These are phyloP conservation scores for Avena eriantha DNA, from an alignment of 176 grass and related monocot species.

Conservation along the genomic window DNA sequence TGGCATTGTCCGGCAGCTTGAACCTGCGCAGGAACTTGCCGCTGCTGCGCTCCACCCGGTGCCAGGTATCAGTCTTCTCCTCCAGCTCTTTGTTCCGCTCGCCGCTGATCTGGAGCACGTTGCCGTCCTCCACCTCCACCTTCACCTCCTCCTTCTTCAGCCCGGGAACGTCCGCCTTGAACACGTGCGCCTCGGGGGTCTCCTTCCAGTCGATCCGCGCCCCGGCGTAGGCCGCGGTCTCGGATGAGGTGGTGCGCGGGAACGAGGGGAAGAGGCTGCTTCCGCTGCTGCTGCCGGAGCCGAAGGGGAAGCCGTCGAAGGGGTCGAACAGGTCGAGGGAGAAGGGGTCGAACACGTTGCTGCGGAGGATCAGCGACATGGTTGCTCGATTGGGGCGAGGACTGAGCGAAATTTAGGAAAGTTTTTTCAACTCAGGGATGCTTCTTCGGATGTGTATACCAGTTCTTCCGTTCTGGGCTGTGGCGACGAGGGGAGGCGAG, in stretches of 20 bases:
- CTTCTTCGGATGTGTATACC: background rate
- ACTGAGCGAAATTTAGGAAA: background rate
- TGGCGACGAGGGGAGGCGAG: too few species aligned
- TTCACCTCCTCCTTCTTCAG: too few species aligned
- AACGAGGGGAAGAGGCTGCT: background rate
- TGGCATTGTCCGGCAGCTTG: constrained; percentile 60
- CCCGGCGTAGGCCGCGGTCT: constrained; percentile 5
- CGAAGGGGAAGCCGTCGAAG: constrained; percentile 27
- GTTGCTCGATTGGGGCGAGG: background rate
- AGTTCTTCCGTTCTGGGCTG: background rate
- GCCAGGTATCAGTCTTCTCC: constrained; percentile 64
- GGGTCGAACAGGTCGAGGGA: constrained; percentile 1
- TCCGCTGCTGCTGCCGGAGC: background rate
- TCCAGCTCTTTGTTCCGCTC: constrained; percentile 44
- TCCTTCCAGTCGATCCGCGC: too few species aligned
- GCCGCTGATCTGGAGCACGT: constrained; percentile 47
- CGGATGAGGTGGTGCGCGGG: constrained; percentile 8
- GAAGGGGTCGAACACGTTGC: constrained; percentile 30
- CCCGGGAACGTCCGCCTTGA: too few species aligned
- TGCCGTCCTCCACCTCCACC: constrained; percentile 62
- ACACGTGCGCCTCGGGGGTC: too few species aligned
- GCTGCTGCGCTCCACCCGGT: constrained; percentile 66
- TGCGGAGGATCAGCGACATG: constrained; percentile 3
- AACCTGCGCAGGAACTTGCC: constrained; percentile 62
- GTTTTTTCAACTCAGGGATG: background rate